Conservation (phyloP, 208 protist genomes). For the Wallacemonas sp. region DNA sequence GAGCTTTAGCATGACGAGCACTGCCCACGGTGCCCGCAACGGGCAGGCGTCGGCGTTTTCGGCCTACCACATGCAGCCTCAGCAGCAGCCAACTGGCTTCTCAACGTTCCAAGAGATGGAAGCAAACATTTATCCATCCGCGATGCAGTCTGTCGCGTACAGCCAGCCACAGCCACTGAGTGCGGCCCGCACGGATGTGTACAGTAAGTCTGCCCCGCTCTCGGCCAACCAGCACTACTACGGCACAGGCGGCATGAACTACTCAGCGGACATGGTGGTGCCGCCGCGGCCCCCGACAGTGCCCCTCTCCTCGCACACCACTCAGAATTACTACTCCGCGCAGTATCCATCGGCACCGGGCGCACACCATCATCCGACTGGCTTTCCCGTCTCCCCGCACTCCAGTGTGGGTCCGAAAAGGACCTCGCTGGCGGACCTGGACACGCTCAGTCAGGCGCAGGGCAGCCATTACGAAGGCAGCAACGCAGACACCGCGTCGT, state of each 20-base stretch:
- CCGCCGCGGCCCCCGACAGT: conserved; percentile 1
- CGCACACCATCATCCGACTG: too few relatives aligned
- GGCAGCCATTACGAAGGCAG: conserved; percentile 1
- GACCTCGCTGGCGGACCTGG: not conserved
- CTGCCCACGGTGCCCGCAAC: not conserved
- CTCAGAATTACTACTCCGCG: conserved; percentile 5
- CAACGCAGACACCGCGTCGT: not conserved
- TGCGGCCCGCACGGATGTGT: not conserved
- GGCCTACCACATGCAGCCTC: not conserved
- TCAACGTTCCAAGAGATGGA: conserved; percentile 5
- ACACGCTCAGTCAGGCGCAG: not conserved
- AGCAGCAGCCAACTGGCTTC: not conserved
- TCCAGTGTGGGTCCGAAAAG: not conserved
- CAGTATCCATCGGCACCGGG: not conserved
- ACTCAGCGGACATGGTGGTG: conserved; percentile 4
- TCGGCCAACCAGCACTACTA: conserved; percentile 7
- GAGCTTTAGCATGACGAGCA: not conserved
- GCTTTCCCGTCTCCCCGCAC: too few relatives aligned
- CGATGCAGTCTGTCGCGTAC: conserved; percentile 6
- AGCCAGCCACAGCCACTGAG: conserved; percentile 3
- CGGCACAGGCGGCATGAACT: not conserved
- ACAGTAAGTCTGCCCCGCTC: not conserved
- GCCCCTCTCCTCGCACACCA: not conserved
- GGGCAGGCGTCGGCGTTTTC: not conserved
- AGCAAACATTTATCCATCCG: not conserved